Conservation (phyloP, 2,329 filamentous ascomycete genomes). For the Chaetothyriales sp. region DNA sequence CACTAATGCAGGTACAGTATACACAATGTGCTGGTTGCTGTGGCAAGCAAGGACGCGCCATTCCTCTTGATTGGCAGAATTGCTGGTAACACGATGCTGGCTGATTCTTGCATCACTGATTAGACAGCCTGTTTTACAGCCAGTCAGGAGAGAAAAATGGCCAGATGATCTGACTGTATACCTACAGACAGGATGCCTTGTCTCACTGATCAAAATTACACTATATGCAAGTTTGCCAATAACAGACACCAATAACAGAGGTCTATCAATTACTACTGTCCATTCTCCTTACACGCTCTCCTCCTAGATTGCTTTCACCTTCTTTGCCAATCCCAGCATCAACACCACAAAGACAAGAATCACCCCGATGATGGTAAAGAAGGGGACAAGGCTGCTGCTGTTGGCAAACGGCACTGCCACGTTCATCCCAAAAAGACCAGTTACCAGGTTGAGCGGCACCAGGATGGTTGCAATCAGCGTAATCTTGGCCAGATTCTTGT, state of each 20-base stretch:
- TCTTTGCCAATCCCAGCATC: constrained; percentile 26
- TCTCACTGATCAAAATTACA: too few species aligned
- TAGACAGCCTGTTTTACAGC: background rate
- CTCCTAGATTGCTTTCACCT: constrained; percentile 12
- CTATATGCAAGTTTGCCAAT: too few species aligned
- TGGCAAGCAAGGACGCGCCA: background rate
- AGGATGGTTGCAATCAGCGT: constrained; percentile 86
- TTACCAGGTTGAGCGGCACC: constrained; percentile 89
- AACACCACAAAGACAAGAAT: constrained; percentile 29
- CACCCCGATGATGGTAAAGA: constrained; percentile 35
- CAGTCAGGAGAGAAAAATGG: too few species aligned
- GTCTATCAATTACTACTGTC: background rate
- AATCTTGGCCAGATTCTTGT: constrained; percentile 83
- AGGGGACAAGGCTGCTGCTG: constrained; percentile 27
- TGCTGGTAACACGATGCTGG: background rate
- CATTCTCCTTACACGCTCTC: background rate
- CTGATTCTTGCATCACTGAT: background rate
- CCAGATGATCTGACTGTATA: background rate
- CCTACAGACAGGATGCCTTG: background rate
- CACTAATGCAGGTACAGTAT: background rate
- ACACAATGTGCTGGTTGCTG: background rate
- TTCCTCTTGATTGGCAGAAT: background rate
- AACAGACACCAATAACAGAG: too few species aligned
- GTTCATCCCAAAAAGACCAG: constrained; percentile 42
- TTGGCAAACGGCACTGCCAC: constrained; percentile 31